phyloP scores from a whole-genome alignment of 495 filamentous ascomycete genomes.

The Daldinia caldariorum region DNA sequence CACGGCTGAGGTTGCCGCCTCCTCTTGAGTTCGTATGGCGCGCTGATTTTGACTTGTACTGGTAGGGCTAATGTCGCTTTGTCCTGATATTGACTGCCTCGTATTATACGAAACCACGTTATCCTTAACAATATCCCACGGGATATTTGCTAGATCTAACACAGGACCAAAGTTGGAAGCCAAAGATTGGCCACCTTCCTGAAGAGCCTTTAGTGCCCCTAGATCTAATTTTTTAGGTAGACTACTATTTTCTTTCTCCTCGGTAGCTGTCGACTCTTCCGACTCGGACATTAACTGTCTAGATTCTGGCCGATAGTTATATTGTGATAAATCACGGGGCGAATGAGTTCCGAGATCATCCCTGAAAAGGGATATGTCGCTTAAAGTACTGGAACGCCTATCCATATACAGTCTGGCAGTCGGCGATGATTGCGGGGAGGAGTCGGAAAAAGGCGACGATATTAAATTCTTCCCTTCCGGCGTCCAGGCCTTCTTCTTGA shows the following conservation, averaged over 20 bases:
- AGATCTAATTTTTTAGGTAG: constrained; percentile 14
- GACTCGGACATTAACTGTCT: not conserved
- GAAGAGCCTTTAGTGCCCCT: not conserved
- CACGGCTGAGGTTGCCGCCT: not conserved
- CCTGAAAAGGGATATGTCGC: constrained; percentile 12
- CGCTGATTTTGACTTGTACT: not conserved
- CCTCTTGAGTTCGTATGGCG: constrained; percentile 1
- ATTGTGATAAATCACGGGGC: constrained; percentile 3
- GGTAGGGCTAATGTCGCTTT: constrained; percentile 3
- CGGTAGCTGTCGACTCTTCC: constrained; percentile 5
- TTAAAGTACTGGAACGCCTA: constrained; percentile 23
- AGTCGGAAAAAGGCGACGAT: constrained; percentile 37
- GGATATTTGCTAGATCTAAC: constrained; percentile 4
- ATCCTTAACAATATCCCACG: constrained; percentile 14
- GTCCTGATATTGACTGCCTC: not conserved
- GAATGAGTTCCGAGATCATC: not conserved
- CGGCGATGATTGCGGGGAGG: constrained; percentile 23
- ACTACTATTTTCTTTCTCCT: constrained; percentile 11
- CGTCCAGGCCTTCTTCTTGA: constrained; percentile 75
- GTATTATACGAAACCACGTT: constrained; percentile 12
- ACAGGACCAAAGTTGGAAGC: constrained; percentile 6
- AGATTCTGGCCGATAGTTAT: not conserved
- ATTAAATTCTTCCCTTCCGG: constrained; percentile 62
- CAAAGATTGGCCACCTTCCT: constrained; percentile 2
- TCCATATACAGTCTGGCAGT: constrained; percentile 29